A percentile compares a stretch with the other conserved stretches of the same genome.
These are phyloP conservation scores for Pleurotus citrinopileatus DNA, from an alignment of 768 basidiomycete species.

Conservation along the genomic window DNA sequence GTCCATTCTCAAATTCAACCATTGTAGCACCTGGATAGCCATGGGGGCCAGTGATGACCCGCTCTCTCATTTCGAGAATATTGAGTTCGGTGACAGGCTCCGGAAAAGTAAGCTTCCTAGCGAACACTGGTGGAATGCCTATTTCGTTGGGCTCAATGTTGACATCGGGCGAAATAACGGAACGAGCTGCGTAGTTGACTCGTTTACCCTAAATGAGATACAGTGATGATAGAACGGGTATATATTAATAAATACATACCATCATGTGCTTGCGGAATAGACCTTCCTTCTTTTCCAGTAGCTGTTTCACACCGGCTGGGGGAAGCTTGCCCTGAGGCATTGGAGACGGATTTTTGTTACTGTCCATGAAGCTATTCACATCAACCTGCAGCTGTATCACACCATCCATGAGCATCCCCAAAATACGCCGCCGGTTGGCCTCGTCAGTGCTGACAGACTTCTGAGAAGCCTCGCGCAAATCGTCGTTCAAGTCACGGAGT, in stretches of 20 bases:
- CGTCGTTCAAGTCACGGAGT: constrained; percentile 71
- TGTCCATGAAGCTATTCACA: constrained; percentile 97
- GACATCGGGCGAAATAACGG: constrained; percentile 99
- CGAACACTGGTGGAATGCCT: constrained; percentile 96
- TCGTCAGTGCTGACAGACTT: constrained; percentile 58
- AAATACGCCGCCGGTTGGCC: constrained; percentile 47
- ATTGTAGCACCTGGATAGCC: constrained; percentile 91
- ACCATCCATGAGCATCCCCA: constrained; percentile 71
- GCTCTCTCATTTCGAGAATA: constrained; percentile 81
- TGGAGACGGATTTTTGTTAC: constrained; percentile 89
- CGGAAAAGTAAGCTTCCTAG: constrained; percentile 93
- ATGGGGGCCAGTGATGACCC: constrained; percentile 88
- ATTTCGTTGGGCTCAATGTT: constrained; percentile 99
- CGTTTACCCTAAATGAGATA: constrained; percentile 78
- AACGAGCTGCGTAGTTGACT: constrained; percentile 98
- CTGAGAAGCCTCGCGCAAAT: constrained; percentile 56
- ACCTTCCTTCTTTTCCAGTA: constrained; percentile 98
- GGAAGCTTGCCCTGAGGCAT: constrained; percentile 86
- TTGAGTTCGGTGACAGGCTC: constrained; percentile 95
- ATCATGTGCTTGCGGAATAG: constrained; percentile 99
- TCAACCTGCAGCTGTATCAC: constrained; percentile 90
- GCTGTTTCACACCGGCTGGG: constrained; percentile 92
- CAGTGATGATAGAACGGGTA: constrained; percentile 1
- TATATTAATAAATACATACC: constrained; percentile 46
- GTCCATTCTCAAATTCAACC: constrained; percentile 95